Conservation (phyloP, 768 basidiomycete genomes). For the Albatrellus ellisii region DNA sequence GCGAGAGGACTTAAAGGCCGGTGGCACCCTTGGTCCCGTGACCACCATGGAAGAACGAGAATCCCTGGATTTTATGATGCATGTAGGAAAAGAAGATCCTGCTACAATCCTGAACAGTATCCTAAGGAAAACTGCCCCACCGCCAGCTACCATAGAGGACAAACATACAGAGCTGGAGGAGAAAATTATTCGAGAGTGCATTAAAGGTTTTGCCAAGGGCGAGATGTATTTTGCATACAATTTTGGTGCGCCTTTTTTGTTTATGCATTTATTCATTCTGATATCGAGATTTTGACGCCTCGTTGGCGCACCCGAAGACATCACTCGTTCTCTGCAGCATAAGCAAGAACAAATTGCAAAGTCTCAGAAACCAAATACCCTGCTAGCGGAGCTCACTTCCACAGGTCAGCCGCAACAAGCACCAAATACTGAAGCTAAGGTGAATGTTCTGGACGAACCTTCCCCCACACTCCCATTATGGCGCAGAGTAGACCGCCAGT, state of each 20-base stretch:
- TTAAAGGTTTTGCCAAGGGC: slow-evolving; percentile 67
- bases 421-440: slow-evolving; percentile 22
- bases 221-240: slow-evolving; percentile 86
- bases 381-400: slow-evolving; percentile 51
- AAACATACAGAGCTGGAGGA: slow-evolving; percentile 65
- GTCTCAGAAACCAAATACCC: slow-evolving; percentile 40
- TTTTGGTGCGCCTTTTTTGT: slow-evolving; percentile 61
- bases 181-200: slow-evolving; percentile 70
- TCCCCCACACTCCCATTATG: slow-evolving; percentile 73
- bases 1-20: not conserved
- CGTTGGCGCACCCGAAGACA: slow-evolving; percentile 33
- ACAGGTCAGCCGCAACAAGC: slow-evolving; percentile 19
- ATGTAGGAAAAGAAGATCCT: slow-evolving; percentile 21
- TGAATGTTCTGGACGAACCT: slow-evolving; percentile 56
- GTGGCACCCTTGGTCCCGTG: slow-evolving; percentile 5
- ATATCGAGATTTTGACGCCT: too few species aligned
- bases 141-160: slow-evolving; percentile 51
- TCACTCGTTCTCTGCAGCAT: slow-evolving; percentile 72
- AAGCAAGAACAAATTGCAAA: slow-evolving; percentile 57
- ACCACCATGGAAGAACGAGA: slow-evolving; percentile 11
- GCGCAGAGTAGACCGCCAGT: slow-evolving; percentile 80
- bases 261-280: too few species aligned
- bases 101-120: slow-evolving; percentile 43
- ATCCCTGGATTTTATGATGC: slow-evolving; percentile 11
- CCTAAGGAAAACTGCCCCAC: slow-evolving; percentile 44